Percentiles rank a stretch among this genome's conserved stretches.
Conservation (phyloP, 306 rosid genomes). For the Cyclanthera cordifolia region DNA sequence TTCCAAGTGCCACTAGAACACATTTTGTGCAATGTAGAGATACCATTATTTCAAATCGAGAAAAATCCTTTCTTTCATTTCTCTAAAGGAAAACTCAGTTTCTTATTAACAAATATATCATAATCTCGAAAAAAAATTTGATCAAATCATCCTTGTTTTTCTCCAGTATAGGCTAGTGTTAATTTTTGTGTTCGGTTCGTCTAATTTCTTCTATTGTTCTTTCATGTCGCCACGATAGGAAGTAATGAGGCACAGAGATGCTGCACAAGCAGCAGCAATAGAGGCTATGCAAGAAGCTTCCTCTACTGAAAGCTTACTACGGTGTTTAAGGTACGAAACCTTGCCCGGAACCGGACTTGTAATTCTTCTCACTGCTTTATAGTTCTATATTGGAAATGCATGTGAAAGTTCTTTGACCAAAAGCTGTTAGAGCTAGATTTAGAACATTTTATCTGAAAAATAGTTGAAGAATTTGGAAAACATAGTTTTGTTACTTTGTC, state of each 20-base stretch:
- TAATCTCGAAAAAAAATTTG: background rate
- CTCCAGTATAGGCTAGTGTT: background rate
- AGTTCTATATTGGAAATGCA: background rate
- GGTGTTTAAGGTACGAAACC: slow-evolving; percentile 61
- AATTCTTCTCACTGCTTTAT: background rate
- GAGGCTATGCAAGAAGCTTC: slow-evolving; percentile 98
- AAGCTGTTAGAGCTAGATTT: background rate
- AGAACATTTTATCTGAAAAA: background rate
- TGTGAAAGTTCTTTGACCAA: background rate
- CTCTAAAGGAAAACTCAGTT: no score
- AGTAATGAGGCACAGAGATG: slow-evolving; percentile 83
- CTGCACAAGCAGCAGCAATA: slow-evolving; percentile 77
- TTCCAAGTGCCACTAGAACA: background rate
- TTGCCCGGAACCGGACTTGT: background rate
- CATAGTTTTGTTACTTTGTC: background rate
- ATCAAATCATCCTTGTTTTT: background rate
- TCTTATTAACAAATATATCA: background rate
- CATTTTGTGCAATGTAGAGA: background rate
- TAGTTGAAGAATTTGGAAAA: background rate
- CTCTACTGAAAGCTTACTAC: slow-evolving; percentile 73
- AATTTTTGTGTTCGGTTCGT: background rate
- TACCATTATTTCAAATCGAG: no score
- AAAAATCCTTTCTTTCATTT: no score
- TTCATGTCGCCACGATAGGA: slow-evolving; percentile 37
- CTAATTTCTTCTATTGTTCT: background rate